Base-by-base conservation (phyloP, 352 stramenopile genomes). In the Pythium monospermum region DNA sequence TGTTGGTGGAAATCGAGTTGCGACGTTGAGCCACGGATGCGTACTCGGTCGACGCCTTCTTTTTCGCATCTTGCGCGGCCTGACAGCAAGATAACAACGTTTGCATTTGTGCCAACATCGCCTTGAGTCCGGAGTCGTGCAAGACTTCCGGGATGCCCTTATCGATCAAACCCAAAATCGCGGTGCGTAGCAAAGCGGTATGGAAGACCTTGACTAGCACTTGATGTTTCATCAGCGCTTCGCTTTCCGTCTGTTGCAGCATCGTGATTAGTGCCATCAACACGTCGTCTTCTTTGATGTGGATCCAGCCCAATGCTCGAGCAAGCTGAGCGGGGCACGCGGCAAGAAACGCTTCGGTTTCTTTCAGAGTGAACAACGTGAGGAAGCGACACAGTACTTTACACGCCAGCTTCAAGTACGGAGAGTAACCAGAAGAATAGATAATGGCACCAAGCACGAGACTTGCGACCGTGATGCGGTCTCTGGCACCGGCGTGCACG, bases 111-210 rank as follows among this genome's bases (percentile, higher is more conserved):
- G 26, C 33, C 26, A 52, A 26, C 46, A 65, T 65, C 13, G 26
- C 26, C 23, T 53, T 60, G 21, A 68, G 45, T 0, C 59, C 53
- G 35, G 47, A 53, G 30, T 71, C 53, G 32, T 67, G 63, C 12
- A 71, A 28, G 2, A 66, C 32, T 13, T 54, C 48, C 1, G 63
- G 63, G 18, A 67, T 46, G 23, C 59, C 59, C 43, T 71, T 68
- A 21, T 68, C 49, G 25, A 71, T 65, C n/a, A 62, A 42, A 21
- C 63, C 63, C n/a, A 65, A 12, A 1, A 66, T 33, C 13, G 57
- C 63, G 4, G 62, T 61, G 11, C 59, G 59, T 16, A 68, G 21
- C 0, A 71, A 52, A 30, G 53, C 58, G 36, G 42, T 58, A 47
- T 66, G 58, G 8, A 62, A 35, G 15, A 62, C 31, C 19, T 50